Base-by-base conservation (phyloP, 148 eudicot species). In the Rhododendron kiyosumense region DNA sequence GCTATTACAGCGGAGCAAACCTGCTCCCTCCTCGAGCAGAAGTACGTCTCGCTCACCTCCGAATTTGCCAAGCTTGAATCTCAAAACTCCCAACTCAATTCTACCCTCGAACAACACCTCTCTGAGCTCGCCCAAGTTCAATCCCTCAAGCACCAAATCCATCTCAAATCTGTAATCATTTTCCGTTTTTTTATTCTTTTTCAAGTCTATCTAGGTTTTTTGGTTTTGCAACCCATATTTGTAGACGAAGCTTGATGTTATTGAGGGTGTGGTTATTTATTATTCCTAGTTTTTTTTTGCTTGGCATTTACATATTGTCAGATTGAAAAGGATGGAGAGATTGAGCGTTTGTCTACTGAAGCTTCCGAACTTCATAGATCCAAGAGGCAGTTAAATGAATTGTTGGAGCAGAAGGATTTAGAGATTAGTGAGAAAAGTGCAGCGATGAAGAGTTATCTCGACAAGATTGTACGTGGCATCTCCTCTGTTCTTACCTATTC, bases 1-100 rank as follows among this genome's bases (percentile, higher is more conserved):
- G 57, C 96, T 20, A 93, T 97, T 65, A 97, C 96, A 34, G 96
- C 94, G n/a, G 99, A 97, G 87, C 99, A 97, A 81, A 94, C 95
- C 0, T 95, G 99, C 85, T 92, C 99, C 2, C 84, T 93, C 65
- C 93, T 94, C 83, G 99, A 95, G 85, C 96, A 97, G 87, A 94
- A 93, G 85, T 93, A 88, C 82, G 87, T 97, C 11, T 93, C 96
- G 6, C 96, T 97, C 67, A 88, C 95, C 32, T 86, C 93, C 20
- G 98, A 97, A 12, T 92, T 87, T 84, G 49, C 92, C 3, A 83
- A 84, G 14, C 91, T 95, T 7, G 95, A 93, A 80, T 90, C 92
- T 13, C 91, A 93, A 9, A 78, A 87, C 78, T 86, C 91, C 11
- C 88, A 92, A 36, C 90, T 93, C 26, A 89, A 84, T 30, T 81